phyloP scores from a whole-genome alignment of 2,329 filamentous ascomycete species.

The Chaetothyriales sp. region DNA sequence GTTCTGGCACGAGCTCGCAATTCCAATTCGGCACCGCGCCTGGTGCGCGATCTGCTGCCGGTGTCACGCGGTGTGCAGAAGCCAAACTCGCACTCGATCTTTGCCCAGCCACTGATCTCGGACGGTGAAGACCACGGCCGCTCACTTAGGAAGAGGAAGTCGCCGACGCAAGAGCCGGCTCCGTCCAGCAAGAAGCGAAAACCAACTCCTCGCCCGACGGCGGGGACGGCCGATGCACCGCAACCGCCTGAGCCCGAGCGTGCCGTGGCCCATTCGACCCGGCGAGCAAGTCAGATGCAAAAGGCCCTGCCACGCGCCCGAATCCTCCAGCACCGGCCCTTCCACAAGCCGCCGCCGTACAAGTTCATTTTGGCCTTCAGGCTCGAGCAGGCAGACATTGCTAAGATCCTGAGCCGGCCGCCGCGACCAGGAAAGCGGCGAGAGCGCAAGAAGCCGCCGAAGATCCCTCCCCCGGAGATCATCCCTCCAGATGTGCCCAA shows the following conservation, averaged over 20 bases:
- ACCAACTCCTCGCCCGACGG: conserved; percentile 8
- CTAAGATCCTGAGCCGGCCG: conserved; percentile 43
- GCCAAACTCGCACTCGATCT: conserved; percentile 60
- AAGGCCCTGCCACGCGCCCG: conserved; percentile 10
- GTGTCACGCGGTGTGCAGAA: conserved; percentile 49
- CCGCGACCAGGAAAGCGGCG: conserved; percentile 44
- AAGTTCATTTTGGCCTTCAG: conserved; percentile 45
- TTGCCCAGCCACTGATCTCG: conserved; percentile 25
- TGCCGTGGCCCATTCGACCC: conserved; percentile 19
- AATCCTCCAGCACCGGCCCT: conserved; percentile 16
- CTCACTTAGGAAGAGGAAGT: conserved; percentile 68
- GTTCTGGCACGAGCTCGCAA: conserved; percentile 34
- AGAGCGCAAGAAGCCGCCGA: conserved; percentile 21
- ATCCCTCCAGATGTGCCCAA: conserved; percentile 34
- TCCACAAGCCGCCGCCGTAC: conserved; percentile 22
- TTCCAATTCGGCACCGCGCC: conserved; percentile 48
- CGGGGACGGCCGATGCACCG: conserved; percentile 3
- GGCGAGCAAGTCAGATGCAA: conserved; percentile 26
- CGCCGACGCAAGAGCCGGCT: conserved; percentile 47
- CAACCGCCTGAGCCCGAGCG: conserved; percentile 4
- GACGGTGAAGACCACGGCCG: conserved; percentile 50
- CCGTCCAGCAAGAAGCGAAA: conserved; percentile 13
- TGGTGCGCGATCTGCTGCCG: conserved; percentile 58
- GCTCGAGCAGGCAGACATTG: conserved; percentile 43
- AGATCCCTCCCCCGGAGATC: conserved; percentile 27